A percentile compares a stretch with the other conserved stretches of the same genome.
These are phyloP conservation scores for Cryptosporidium bovis DNA, from an alignment of 169 alveolate genomes.

Conservation along the genomic window DNA sequence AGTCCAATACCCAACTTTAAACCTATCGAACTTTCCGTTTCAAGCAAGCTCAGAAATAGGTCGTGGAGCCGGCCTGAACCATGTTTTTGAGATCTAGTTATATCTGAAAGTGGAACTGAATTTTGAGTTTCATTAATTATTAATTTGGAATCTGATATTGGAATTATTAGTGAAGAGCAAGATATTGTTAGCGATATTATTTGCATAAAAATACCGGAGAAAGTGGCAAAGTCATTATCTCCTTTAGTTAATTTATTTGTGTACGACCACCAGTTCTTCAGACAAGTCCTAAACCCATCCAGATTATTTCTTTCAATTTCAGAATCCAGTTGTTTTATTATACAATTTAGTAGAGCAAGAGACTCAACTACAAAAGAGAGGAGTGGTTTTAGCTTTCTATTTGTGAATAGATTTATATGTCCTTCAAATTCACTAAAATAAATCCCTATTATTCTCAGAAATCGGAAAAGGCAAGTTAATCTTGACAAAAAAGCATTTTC, in stretches of 20 bases:
- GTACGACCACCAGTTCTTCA: constrained; percentile 49
- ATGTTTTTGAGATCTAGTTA: constrained; percentile 26
- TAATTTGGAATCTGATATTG: constrained; percentile 51
- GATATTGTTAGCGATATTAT: constrained; percentile 18
- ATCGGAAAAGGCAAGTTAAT: constrained; percentile 16
- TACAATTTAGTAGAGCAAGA: constrained; percentile 35
- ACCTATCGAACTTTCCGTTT: constrained; percentile 64
- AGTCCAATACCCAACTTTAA: constrained; percentile 1
- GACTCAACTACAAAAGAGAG: constrained; percentile 56
- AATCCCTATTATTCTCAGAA: constrained; percentile 21
- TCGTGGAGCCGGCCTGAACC: constrained; percentile 36
- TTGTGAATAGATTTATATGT: constrained; percentile 27
- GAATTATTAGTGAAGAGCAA: constrained; percentile 29
- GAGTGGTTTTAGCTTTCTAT: constrained; percentile 26
- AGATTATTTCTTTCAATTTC: background rate
- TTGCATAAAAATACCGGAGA: constrained; percentile 32
- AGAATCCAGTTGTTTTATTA: constrained; percentile 42
- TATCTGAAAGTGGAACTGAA: constrained; percentile 45
- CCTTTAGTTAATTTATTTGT: constrained; percentile 12
- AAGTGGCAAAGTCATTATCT: constrained; percentile 9
- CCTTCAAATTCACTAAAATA: constrained; percentile 45
- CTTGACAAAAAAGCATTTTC: constrained; percentile 11
- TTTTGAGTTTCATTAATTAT: constrained; percentile 21
- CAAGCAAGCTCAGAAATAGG: constrained; percentile 33
- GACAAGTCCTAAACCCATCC: constrained; percentile 18